A percentile compares a stretch with the other conserved stretches of the same genome.
Conservation (phyloP, 163 green algal genomes). For the Chlorella variabilis region DNA sequence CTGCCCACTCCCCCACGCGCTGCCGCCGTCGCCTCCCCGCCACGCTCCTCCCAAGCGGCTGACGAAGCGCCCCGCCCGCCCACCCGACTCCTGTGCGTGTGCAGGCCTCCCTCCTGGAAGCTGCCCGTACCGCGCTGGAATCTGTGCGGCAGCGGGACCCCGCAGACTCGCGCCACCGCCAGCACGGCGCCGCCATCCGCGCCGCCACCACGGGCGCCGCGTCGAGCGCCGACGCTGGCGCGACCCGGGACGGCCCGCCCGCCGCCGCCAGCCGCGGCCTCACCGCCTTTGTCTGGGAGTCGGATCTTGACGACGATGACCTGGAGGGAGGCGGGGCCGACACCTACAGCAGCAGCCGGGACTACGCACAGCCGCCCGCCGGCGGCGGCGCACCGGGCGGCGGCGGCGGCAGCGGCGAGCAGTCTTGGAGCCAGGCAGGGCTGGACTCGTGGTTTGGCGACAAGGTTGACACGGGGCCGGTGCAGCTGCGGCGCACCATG, state of each 20-base stretch:
- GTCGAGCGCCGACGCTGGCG: not conserved
- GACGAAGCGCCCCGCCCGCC: no score
- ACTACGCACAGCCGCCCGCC: not conserved
- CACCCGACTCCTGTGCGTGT: not conserved
- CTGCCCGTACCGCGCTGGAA: conserved; percentile 33
- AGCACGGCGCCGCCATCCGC: not conserved
- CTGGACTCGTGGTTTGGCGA: conserved; percentile 53
- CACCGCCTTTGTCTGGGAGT: conserved; percentile 33
- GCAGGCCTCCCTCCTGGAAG: conserved; percentile 35
- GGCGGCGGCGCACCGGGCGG: not conserved
- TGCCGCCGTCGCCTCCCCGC: no score
- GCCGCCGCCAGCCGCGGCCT: not conserved
- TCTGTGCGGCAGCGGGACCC: conserved; percentile 38
- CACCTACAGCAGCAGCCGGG: not conserved
- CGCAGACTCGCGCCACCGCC: conserved; percentile 28
- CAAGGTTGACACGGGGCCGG: conserved; percentile 48
- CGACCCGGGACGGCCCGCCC: not conserved
- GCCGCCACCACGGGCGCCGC: not conserved
- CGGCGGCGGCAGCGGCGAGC: not conserved
- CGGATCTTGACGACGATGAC: conserved; percentile 1
- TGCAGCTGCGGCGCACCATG: conserved; percentile 17
- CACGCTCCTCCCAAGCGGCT: not conserved
- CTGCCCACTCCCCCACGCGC: no score
- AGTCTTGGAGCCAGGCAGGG: conserved; percentile 3
- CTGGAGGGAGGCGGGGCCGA: not conserved